Evolutionary conservation across 2,329 filamentous ascomycete genomes (phyloP), one percentile per base, ranked within the genome.

Genomic region (Penicillium sp.): DNA sequence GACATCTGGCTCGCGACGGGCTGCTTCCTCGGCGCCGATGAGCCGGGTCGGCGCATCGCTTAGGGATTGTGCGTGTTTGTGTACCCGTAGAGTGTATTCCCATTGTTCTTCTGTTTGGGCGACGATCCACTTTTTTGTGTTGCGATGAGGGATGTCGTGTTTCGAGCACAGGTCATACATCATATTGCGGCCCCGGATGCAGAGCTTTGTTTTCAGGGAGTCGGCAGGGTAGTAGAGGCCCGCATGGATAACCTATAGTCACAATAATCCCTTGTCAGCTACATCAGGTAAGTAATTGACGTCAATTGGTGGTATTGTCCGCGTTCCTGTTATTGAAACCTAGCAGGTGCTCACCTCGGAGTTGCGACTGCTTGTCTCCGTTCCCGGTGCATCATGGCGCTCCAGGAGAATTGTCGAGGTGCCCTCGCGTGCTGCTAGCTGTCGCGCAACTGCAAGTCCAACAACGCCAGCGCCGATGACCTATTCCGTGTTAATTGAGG

Each of bases 41-140:
- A 91, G 95, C 8, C 86, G 80, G 35, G 88, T 89, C 0, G 91
- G 90, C 1, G 60, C 64, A 0, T 96, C 88, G 19, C 77, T 80
- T 44, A 87, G 79, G 7, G 70, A 68, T 44, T 77, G 74, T 2
- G 84, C 80, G 59, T 84, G 83, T 1, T 77, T 73, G 68, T 87
- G 82, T 0, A 86, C 73, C 44, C 79, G 79, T 2, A 75, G 58
- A 44, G 76, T 78, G 2, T 85, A 85, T n/a, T 78, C 81, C 70
- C 84, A 82, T 78, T 98, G 90, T 47, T 77, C 77, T 1, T 81
- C 80, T 52, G 86, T 89, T 78, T 98, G 95, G 1, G 93, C 93
- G 1, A 98, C 90, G 67, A 98, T 90, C 93, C 93, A 97, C 79
- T 97, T 98, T 58, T 92, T 92, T 24, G 86, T 90, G 70, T 88